Evolutionary conservation across 2,329 filamentous ascomycete species (phyloP).

Genomic region (Macrophomina phaseolina): DNA sequence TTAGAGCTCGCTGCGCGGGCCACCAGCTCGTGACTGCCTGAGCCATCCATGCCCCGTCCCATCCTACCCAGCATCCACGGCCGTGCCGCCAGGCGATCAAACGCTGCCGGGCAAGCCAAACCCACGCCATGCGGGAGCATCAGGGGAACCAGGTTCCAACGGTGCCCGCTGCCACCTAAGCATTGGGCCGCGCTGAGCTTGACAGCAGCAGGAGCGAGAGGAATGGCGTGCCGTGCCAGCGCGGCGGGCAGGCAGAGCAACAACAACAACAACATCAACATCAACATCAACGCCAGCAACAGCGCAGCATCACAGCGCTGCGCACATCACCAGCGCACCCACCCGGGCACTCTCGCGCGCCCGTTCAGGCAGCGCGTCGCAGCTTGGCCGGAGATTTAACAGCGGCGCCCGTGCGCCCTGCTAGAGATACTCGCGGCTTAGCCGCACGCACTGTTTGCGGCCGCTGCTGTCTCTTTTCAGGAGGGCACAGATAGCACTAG

Average conservation of each 20-base stretch:
- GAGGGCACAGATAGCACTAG: slow-evolving; percentile 18
- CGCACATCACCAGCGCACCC: neutral
- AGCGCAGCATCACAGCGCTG: neutral
- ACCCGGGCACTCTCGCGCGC: neutral
- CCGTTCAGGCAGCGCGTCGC: neutral
- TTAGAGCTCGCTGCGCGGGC: slow-evolving; percentile 23
- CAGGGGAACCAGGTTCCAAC: slow-evolving; percentile 24
- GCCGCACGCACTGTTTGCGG: slow-evolving; percentile 25
- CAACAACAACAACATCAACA: neutral
- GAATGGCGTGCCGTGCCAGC: neutral
- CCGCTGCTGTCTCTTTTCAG: slow-evolving; percentile 23
- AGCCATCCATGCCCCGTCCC: neutral
- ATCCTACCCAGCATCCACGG: neutral
- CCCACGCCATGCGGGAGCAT: slow-evolving; percentile 20
- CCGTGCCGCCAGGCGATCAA: slow-evolving; percentile 24
- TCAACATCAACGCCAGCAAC: neutral
- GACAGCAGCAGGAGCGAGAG: neutral
- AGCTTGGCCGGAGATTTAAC: slow-evolving; percentile 24
- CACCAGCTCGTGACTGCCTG: slow-evolving; percentile 24
- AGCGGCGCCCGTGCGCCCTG: slow-evolving; percentile 8
- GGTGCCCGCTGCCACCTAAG: slow-evolving; percentile 13
- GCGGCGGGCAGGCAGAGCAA: neutral
- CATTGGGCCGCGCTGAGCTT: slow-evolving; percentile 12
- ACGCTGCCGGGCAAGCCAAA: slow-evolving; percentile 18
- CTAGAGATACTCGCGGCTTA: slow-evolving; percentile 16